Conservation (phyloP, 148 eudicot species). For the Chenopodium album region DNA sequence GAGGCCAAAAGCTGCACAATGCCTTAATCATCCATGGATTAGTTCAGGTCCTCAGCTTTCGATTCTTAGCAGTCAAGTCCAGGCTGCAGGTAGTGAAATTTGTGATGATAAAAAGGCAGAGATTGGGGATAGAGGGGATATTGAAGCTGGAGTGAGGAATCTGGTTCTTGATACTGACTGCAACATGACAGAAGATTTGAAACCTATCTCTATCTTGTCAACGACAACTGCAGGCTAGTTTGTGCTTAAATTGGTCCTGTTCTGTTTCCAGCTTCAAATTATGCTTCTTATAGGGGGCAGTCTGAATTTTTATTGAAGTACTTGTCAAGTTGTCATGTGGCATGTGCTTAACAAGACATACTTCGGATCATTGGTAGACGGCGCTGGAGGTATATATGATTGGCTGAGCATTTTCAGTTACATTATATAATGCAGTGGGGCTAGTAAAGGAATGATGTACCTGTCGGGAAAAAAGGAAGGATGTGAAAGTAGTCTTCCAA, state of each 20-base stretch:
- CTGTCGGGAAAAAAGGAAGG: too few relatives aligned
- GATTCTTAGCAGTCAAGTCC: slow-evolving; percentile 15
- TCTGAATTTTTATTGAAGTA: background rate
- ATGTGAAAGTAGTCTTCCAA: background rate
- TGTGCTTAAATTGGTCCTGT: background rate
- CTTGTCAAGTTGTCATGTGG: too few relatives aligned
- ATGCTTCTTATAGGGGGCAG: background rate
- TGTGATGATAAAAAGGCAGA: slow-evolving; percentile 28
- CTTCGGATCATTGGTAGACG: background rate
- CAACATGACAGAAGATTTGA: slow-evolving; percentile 24
- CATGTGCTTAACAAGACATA: background rate
- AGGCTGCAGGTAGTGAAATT: slow-evolving; percentile 1
- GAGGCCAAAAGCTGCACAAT: slow-evolving; percentile 82
- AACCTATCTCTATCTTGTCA: slow-evolving; percentile 15
- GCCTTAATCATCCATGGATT: slow-evolving; percentile 84
- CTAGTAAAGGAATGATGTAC: background rate
- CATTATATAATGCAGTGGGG: background rate
- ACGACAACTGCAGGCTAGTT: slow-evolving; percentile 15
- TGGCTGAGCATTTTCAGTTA: background rate
- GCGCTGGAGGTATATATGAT: background rate
- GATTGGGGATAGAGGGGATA: slow-evolving; percentile 57
- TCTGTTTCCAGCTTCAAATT: slow-evolving; percentile 7
- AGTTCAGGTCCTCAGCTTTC: slow-evolving; percentile 45
- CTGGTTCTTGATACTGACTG: slow-evolving; percentile 49
- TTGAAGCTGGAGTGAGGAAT: slow-evolving; percentile 65